Evolutionary conservation across 495 filamentous ascomycete species (phyloP).

Genomic region (Penicillium silybi): DNA sequence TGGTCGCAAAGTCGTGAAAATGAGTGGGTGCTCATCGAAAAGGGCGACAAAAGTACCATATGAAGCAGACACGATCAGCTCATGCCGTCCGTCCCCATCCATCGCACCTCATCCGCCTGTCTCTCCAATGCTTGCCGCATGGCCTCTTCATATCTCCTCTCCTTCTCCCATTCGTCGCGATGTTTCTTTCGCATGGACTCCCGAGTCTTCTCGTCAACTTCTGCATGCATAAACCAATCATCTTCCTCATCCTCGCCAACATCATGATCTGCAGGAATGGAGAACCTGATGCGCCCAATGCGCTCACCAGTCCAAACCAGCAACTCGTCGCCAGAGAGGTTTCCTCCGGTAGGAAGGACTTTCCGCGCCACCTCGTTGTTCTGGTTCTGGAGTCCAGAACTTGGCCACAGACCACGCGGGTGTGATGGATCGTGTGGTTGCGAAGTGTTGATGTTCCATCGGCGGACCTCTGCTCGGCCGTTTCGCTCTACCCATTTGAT

Average conservation of each 20-base stretch:
- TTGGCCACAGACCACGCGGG: conserved; percentile 29
- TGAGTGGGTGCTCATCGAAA: not conserved
- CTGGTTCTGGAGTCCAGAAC: conserved; percentile 14
- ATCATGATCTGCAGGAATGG: conserved; percentile 44
- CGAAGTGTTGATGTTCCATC: conserved; percentile 60
- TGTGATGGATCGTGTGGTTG: conserved; percentile 18
- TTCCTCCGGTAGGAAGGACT: conserved; percentile 57
- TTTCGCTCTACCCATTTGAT: conserved; percentile 93
- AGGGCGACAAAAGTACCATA: not conserved
- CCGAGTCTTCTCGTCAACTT: conserved; percentile 34
- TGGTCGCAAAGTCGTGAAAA: not conserved
- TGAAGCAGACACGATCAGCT: conserved; percentile 10
- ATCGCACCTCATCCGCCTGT: conserved; percentile 80
- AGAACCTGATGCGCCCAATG: conserved; percentile 66
- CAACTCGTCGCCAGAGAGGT: conserved; percentile 55
- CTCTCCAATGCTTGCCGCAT: conserved; percentile 74
- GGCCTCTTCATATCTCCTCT: conserved; percentile 57
- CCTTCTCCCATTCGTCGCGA: conserved; percentile 35
- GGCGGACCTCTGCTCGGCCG: conserved; percentile 73
- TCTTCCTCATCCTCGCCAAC: conserved; percentile 41
- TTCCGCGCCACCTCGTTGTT: conserved; percentile 61
- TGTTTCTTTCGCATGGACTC: conserved; percentile 40
- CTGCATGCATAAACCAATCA: conserved; percentile 31
- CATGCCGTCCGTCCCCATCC: conserved; percentile 66
- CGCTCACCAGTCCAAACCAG: conserved; percentile 80